Base-by-base conservation (phyloP, 345 rosid genomes). In the Rhizophora apiculata region DNA sequence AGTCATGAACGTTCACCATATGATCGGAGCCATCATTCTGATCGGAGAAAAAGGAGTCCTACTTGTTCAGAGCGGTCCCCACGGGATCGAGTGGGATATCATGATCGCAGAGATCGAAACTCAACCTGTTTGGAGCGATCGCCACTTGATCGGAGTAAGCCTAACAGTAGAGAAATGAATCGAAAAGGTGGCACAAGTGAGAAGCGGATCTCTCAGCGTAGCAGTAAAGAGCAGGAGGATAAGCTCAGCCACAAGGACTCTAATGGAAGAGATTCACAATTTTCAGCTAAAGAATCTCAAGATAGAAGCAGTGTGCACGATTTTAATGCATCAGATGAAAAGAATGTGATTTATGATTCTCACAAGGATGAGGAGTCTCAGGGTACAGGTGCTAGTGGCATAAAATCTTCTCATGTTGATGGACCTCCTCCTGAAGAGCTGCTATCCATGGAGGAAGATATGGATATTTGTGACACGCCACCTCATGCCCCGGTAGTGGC, bases 371-470 rank as follows among this genome's bases (percentile, higher is more conserved):
- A 79, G 67, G 81, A 74, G 63, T 71, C 83, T 58, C 79, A 71
- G 73, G 82, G 78, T 71, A 82, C 87, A 13, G 74, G 65, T 59
- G 75, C 60, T 48, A 76, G 71, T 77, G 69, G 75, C 79, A 80
- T 69, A 73, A 87, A 82, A 65, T 76, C 85, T 69, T 76, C 86
- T 68, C 73, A 68, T 63, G 83, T 70, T 64, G 80, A 74, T 76
- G 88, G 58, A 68, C 80, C 74, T 67, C 84, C 84, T 76, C 81
- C 79, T 29, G 92, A 85, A 79, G 98, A 89, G 82, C 79, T 86
- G 80, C 84, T 75, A 26, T 96, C 99, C 34, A 96, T 96, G 99
- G 99, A 96, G 87, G 99, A 92, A 82, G 99, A 96, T 81, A 96
- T 95, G 99, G 99, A 95, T 79, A 95, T 95, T 67, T 86, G 96